Evolutionary conservation across 495 filamentous ascomycete species (phyloP).

Genomic region (Copromyces sp.): DNA sequence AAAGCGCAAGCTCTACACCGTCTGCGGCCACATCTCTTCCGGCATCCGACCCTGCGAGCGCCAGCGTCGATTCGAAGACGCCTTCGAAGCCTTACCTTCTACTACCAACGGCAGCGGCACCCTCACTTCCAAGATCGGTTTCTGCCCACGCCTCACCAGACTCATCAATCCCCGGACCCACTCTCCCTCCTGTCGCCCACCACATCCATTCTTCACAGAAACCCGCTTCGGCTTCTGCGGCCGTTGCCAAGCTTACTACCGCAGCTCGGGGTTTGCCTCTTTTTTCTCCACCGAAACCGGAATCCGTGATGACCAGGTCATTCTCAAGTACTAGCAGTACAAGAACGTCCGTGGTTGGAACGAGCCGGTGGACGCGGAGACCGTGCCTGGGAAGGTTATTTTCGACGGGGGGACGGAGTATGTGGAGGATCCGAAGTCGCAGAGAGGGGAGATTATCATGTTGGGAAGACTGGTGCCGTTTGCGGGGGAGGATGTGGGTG

Average conservation of each 20-base stretch:
- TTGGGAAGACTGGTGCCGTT: not conserved
- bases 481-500: not conserved
- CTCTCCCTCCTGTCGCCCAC: not conserved
- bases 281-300: not conserved
- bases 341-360: not conserved
- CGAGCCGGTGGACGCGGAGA: not conserved
- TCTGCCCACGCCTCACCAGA: not conserved
- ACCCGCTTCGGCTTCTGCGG: not conserved
- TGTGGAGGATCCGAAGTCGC: not conserved
- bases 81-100: not conserved
- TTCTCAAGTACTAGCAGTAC: not conserved
- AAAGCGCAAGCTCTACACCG: not conserved
- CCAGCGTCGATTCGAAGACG: not conserved
- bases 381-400: not conserved
- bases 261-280: not conserved
- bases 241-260: not conserved
- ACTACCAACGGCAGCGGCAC: not conserved
- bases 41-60: not conserved
- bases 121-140: not conserved
- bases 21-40: not conserved
- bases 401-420: not conserved
- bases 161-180: not conserved
- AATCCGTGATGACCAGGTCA: not conserved
- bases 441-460: not conserved
- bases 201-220: not conserved